Evolutionary conservation across 768 basidiomycete species (phyloP).

Genomic region (Coprinopsis cinerea): DNA sequence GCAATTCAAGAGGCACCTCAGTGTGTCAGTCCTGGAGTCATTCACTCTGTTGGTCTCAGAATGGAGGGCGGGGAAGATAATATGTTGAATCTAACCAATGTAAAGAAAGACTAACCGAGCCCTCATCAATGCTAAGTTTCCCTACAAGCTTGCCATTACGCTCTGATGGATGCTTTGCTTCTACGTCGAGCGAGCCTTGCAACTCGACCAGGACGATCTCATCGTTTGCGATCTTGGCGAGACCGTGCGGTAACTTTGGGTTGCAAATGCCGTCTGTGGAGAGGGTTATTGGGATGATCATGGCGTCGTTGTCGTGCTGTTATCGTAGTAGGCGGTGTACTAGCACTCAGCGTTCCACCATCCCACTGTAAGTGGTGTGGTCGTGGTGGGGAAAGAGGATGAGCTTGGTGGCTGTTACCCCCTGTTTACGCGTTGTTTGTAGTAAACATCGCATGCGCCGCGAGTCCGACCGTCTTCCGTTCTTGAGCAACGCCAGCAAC

Average conservation of each 20-base stretch:
- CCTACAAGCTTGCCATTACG: slow-evolving; percentile 73
- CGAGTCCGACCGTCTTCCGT: neutral
- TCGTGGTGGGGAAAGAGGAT: no score
- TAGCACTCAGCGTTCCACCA: no score
- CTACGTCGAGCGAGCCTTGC: slow-evolving; percentile 77
- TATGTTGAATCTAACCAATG: no score
- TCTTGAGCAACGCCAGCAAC: no score
- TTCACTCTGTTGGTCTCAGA: neutral
- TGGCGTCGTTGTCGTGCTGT: slow-evolving; percentile 23
- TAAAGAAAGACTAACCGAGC: slow-evolving; percentile 37
- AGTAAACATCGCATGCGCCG: no score
- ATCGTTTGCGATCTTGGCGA: slow-evolving; percentile 71
- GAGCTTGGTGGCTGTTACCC: neutral
- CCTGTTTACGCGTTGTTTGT: neutral
- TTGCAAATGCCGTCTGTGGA: slow-evolving; percentile 18
- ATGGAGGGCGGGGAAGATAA: neutral
- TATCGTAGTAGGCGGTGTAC: no score
- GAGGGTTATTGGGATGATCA: slow-evolving; percentile 65
- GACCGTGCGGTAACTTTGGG: slow-evolving; percentile 50
- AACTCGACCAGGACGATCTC: slow-evolving; percentile 83
- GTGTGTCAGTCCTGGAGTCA: neutral
- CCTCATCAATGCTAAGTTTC: slow-evolving; percentile 59
- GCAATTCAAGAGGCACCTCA: neutral
- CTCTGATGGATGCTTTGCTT: slow-evolving; percentile 42
- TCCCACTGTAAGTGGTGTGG: no score